A percentile compares a stretch with the other conserved stretches of the same genome.
Conservation (phyloP, 805 yeast species). For the Kodamaea hsintzibuensis region DNA sequence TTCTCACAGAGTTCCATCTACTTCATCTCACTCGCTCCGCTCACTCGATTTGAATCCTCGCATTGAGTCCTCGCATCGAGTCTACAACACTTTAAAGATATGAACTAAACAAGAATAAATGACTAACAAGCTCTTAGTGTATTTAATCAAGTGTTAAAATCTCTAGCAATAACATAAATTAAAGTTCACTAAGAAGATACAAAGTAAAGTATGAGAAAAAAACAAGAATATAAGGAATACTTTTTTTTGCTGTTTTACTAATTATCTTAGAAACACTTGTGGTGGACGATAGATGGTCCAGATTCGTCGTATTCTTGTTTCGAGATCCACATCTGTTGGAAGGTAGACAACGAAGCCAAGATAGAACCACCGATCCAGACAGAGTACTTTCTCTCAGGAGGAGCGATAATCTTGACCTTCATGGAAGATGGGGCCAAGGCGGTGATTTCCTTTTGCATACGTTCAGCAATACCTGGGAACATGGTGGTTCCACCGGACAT, state of each 20-base stretch:
- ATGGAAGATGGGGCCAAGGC: slow-evolving; percentile 99
- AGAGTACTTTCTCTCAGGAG: slow-evolving; percentile 99
- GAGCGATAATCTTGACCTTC: slow-evolving; percentile 99
- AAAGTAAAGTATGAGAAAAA: slow-evolving; percentile 1
- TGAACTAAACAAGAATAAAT: slow-evolving; percentile 4
- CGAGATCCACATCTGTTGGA: slow-evolving; percentile 99
- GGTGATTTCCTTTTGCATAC: slow-evolving; percentile 99
- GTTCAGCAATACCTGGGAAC: slow-evolving; percentile 99
- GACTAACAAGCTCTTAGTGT: neutral
- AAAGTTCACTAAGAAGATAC: slow-evolving; percentile 9
- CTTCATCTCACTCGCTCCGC: no score
- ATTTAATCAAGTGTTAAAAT: neutral
- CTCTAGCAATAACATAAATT: slow-evolving; percentile 5
- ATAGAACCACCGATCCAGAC: slow-evolving; percentile 99
- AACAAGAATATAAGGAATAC: slow-evolving; percentile 6
- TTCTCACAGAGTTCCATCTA: no score
- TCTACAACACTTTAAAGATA: neutral
- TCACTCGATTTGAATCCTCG: no score
- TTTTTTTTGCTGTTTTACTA: slow-evolving; percentile 1
- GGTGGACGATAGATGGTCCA: slow-evolving; percentile 99
- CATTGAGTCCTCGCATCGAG: no score
- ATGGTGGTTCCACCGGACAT: slow-evolving; percentile 99
- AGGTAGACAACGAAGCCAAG: slow-evolving; percentile 96
- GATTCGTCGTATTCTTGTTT: slow-evolving; percentile 99
- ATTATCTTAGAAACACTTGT: slow-evolving; percentile 77